Percentiles rank a stretch among this genome's conserved stretches.
These are phyloP conservation scores for Cyberlindnera saturnus DNA, from an alignment of 805 yeast genomes.

Conservation along the genomic window DNA sequence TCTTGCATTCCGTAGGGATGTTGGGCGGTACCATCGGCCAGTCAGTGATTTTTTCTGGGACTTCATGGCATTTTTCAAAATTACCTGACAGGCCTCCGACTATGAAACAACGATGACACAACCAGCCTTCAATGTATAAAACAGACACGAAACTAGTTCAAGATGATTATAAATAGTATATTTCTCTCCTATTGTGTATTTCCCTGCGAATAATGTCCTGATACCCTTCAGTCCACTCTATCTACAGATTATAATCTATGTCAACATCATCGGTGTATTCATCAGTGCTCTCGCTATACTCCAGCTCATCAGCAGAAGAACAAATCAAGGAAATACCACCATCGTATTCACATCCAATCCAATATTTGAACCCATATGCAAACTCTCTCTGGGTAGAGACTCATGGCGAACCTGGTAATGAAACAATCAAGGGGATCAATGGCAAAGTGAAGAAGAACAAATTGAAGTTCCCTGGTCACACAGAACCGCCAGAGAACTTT, in stretches of 20 bases:
- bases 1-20: no score
- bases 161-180: not conserved
- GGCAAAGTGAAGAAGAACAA: not conserved
- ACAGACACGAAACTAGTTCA: not conserved
- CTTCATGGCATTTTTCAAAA: not conserved
- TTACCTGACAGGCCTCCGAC: not conserved
- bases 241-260: not conserved
- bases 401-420: conserved; percentile 28
- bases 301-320: not conserved
- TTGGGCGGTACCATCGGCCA: no score
- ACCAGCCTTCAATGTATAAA: not conserved
- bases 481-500: not conserved
- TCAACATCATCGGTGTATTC: conserved; percentile 7
- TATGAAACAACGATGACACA: conserved; percentile 8
- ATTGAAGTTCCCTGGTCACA: not conserved
- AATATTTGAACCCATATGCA: conserved; percentile 34
- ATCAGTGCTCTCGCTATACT: conserved; percentile 3
- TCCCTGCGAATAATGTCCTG: no score
- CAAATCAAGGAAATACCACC: not conserved
- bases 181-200: not conserved
- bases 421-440: conserved; percentile 27
- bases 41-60: no score
- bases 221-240: not conserved
- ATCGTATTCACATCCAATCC: not conserved
- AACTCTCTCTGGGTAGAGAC: conserved; percentile 37